Evolutionary conservation across 257 asterid species (phyloP).

Genomic region (Lycium barbarum): DNA sequence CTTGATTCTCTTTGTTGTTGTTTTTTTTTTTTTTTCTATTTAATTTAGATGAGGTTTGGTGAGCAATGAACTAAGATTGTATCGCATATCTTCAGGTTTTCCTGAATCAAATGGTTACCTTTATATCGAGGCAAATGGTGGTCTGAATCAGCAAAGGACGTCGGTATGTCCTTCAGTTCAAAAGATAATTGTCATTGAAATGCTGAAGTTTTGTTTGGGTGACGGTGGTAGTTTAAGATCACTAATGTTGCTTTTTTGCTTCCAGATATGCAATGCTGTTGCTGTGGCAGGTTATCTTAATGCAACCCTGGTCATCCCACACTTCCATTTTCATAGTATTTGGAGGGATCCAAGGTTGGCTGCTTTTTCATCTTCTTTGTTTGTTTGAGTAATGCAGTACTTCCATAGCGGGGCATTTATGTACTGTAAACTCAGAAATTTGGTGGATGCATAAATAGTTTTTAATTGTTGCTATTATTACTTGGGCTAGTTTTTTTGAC

Average conservation of each 20-base stretch:
- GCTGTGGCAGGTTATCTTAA: conserved; percentile 98
- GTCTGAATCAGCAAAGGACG: conserved; percentile 95
- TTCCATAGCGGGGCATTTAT: not conserved
- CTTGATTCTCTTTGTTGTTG: too few species aligned
- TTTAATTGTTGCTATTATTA: not conserved
- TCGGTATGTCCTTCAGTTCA: conserved; percentile 59
- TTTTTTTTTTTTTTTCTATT: not conserved
- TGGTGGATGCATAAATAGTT: not conserved
- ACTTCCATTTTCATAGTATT: conserved; percentile 93
- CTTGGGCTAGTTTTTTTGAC: not conserved
- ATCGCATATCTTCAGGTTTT: conserved; percentile 41
- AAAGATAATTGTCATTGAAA: conserved; percentile 11
- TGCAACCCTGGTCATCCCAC: conserved; percentile 94
- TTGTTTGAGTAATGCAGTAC: conserved; percentile 19
- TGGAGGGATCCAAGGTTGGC: conserved; percentile 97
- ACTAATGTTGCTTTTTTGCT: conserved; percentile 37
- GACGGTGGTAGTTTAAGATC: not conserved
- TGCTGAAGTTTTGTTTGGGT: conserved; percentile 16
- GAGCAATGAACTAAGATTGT: conserved; percentile 25
- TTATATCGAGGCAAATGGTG: conserved; percentile 89
- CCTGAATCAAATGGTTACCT: conserved; percentile 65
- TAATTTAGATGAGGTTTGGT: conserved; percentile 29
- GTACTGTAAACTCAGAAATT: conserved; percentile 6
- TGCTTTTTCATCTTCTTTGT: conserved; percentile 12
- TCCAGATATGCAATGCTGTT: conserved; percentile 98